phyloP scores from a whole-genome alignment of 805 yeast species.

The Spathaspora girioi region DNA sequence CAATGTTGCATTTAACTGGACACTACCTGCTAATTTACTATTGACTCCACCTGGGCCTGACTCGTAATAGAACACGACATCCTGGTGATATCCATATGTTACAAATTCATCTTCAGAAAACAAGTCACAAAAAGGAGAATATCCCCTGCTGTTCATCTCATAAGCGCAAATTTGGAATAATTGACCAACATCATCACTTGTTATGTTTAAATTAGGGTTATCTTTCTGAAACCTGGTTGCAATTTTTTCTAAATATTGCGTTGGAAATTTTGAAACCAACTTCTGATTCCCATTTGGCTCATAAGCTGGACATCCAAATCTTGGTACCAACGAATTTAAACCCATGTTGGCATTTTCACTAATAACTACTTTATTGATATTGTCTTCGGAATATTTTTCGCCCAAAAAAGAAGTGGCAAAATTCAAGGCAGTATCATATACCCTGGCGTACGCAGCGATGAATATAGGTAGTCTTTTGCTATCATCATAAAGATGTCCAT shows the following conservation, averaged over 20 bases:
- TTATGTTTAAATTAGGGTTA: constrained; percentile 52
- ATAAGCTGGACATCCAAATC: constrained; percentile 40
- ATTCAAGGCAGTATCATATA: constrained; percentile 49
- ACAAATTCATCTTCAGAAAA: constrained; percentile 69
- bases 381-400: constrained; percentile 35
- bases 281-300: constrained; percentile 12
- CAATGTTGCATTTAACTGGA: constrained; percentile 44
- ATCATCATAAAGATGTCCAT: constrained; percentile 43
- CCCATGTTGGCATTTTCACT: constrained; percentile 49
- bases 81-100: constrained; percentile 57
- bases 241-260: constrained; percentile 50
- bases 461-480: constrained; percentile 45
- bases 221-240: constrained; percentile 51
- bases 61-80: constrained; percentile 56
- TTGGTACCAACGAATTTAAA: constrained; percentile 57
- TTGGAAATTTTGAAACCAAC: constrained; percentile 6
- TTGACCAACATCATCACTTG: constrained; percentile 47
- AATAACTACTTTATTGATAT: constrained; percentile 34
- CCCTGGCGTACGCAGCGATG: constrained; percentile 52
- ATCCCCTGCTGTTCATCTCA: constrained; percentile 68
- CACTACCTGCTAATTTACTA: constrained; percentile 58
- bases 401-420: constrained; percentile 62
- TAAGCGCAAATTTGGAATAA: constrained; percentile 70
- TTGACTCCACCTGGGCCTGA: constrained; percentile 62
- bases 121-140: constrained; percentile 62